These are phyloP conservation scores for Acarospora socialis DNA, from an alignment of 2,329 filamentous ascomycete genomes.

Conservation along the genomic window DNA sequence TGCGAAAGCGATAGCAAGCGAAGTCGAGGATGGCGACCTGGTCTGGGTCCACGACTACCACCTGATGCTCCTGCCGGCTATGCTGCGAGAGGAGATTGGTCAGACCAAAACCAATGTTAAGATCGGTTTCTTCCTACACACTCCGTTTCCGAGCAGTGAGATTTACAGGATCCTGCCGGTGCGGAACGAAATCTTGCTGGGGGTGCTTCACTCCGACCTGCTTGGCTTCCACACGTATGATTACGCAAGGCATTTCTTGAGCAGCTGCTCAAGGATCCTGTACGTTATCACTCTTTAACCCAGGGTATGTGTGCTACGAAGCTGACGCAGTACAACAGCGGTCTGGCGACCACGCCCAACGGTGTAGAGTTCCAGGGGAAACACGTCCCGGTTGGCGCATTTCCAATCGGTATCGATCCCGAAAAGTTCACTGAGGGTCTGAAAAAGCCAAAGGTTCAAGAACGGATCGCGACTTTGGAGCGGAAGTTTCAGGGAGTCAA, in stretches of 20 bases:
- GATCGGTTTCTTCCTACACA: conserved; percentile 97
- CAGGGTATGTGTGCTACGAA: conserved; percentile 10
- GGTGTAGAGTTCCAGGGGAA: conserved; percentile 83
- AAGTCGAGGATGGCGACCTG: conserved; percentile 83
- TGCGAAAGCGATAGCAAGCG: conserved; percentile 70
- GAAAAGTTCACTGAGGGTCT: conserved; percentile 90
- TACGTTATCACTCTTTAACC: conserved; percentile 29
- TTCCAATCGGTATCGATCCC: conserved; percentile 94
- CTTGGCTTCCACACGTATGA: conserved; percentile 98
- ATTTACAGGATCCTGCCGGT: conserved; percentile 94
- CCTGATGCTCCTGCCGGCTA: conserved; percentile 87
- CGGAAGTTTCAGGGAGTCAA: conserved; percentile 93
- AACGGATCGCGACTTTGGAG: conserved; percentile 70
- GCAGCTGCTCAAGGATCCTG: conserved; percentile 88
- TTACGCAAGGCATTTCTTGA: conserved; percentile 95
- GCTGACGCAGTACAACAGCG: conserved; percentile 18
- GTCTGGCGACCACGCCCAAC: conserved; percentile 63
- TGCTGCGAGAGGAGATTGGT: conserved; percentile 84
- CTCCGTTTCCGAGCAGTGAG: conserved; percentile 90
- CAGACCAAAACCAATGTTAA: conserved; percentile 77
- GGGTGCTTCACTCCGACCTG: conserved; percentile 83
- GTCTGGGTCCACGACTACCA: conserved; percentile 99
- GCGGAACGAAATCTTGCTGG: conserved; percentile 71
- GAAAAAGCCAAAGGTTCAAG: conserved; percentile 70
- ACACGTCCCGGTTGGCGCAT: conserved; percentile 82